These are phyloP conservation scores for Globisporangium canariense DNA, from an alignment of 352 stramenopile species.

Conservation along the genomic window DNA sequence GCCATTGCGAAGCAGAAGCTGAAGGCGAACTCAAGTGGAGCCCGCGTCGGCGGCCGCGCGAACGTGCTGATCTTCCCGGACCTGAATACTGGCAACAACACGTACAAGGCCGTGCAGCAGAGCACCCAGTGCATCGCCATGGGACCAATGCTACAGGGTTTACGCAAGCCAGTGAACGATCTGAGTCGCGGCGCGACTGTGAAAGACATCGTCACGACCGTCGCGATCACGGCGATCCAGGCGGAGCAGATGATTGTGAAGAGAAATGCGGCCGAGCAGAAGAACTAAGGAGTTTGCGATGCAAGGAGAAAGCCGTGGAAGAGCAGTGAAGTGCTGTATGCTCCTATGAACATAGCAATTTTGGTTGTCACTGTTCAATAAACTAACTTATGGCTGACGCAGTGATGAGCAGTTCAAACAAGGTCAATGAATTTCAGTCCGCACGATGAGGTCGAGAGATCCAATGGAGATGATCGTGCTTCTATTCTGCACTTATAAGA, in stretches of 20 bases:
- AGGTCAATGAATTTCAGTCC: too few species aligned
- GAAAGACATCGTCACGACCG: conserved; percentile 89
- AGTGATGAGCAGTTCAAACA: background rate
- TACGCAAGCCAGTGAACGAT: conserved; percentile 88
- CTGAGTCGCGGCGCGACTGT: conserved; percentile 83
- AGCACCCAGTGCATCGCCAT: conserved; percentile 75
- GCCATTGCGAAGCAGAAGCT: conserved; percentile 82
- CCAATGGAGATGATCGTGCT: background rate
- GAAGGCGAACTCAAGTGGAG: conserved; percentile 52
- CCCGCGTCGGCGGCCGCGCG: conserved; percentile 70
- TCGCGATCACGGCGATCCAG: conserved; percentile 87
- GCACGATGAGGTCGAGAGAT: background rate
- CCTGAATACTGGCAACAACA: conserved; percentile 88
- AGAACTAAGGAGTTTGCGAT: background rate
- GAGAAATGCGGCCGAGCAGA: conserved; percentile 9
- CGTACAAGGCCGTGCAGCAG: conserved; percentile 89
- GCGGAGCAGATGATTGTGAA: conserved; percentile 59
- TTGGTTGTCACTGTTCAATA: background rate
- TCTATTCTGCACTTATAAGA: background rate
- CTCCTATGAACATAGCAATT: background rate
- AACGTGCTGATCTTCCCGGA: conserved; percentile 88
- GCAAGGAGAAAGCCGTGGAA: background rate
- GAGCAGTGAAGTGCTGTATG: background rate
- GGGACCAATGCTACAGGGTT: conserved; percentile 85
- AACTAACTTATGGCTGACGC: conserved; percentile 4